These are phyloP conservation scores for sorghum (Sorghum bicolor) DNA, from an alignment of 176 grass and related monocot species.

Conservation along the genomic window Sorghum_bicolor_NCBIv3 NC_012871.2:70812001-70812500, in stretches of 20 bases:
- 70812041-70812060: not conserved
- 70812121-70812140: not conserved
- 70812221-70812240: not conserved
- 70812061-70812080: not conserved
- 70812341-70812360: not conserved
- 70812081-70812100: conserved; percentile 14
- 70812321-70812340: not conserved
- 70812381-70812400: not conserved
- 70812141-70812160: not conserved
- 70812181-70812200: not conserved
- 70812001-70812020: not conserved
- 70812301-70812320: not conserved
- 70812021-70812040: not conserved
- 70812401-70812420: not conserved
- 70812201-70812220: not conserved
- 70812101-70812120: conserved; percentile 18
- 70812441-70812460: not conserved
- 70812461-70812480: not conserved
- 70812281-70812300: not conserved
- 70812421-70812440: not conserved
- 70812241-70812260: not conserved
- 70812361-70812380: not conserved
- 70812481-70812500: not conserved
- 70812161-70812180: not conserved
- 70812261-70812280: conserved; percentile 9